phyloP scores from a whole-genome alignment of 306 rosid species.

The Hylodesmum podocarpum region DNA sequence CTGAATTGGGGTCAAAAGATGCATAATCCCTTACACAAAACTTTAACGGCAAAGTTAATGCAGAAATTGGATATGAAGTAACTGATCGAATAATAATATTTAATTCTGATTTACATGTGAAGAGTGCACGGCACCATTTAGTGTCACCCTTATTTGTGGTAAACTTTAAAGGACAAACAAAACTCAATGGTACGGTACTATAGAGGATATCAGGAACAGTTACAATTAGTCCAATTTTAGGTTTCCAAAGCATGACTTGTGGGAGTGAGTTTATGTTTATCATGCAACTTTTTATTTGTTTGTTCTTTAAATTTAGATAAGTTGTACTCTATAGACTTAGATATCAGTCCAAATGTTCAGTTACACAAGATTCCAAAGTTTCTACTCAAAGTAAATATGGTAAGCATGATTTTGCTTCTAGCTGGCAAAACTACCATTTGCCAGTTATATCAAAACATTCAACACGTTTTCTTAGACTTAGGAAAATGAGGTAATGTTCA shows the following conservation, averaged over 20 bases:
- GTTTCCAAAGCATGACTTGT: neutral
- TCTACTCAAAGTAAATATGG: neutral
- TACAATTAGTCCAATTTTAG: slow-evolving; percentile 3
- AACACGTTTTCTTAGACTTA: neutral
- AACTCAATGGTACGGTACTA: neutral
- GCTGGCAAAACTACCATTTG: neutral
- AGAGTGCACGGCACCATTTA: neutral
- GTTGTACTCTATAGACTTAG: neutral
- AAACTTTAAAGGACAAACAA: neutral
- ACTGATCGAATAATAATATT: neutral
- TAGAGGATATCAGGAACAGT: neutral
- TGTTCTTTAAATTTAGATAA: neutral
- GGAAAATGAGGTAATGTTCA: neutral
- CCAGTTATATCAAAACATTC: neutral
- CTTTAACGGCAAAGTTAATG: neutral
- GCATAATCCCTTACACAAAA: neutral
- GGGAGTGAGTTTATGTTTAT: neutral
- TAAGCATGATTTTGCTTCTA: slow-evolving; percentile 10
- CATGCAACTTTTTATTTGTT: neutral
- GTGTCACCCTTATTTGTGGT: neutral
- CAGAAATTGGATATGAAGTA: neutral
- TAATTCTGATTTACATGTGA: neutral
- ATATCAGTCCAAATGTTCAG: slow-evolving; percentile 1
- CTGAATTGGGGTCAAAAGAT: neutral
- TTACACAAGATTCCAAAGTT: slow-evolving; percentile 18